Conservation (phyloP, 768 basidiomycete genomes). For the Lactarius sanguifluus region DNA sequence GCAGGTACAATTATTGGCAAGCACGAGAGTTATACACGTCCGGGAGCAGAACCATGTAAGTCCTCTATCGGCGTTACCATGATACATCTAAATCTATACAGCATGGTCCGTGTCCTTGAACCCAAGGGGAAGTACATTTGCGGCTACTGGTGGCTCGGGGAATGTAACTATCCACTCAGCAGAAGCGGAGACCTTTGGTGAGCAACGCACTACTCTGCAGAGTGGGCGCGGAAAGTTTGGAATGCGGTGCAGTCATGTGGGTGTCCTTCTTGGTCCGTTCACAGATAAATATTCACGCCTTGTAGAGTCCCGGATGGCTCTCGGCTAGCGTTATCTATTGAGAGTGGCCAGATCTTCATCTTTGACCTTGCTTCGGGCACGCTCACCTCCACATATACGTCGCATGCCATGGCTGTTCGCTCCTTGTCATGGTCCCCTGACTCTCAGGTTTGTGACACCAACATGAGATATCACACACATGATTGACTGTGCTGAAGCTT, state of each 20-base stretch:
- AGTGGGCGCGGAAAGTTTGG: conserved; percentile 78
- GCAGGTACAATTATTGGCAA: conserved; percentile 59
- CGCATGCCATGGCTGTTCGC: conserved; percentile 89
- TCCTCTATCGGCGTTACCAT: conserved; percentile 23
- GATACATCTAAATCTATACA: conserved; percentile 32
- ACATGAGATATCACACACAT: background rate
- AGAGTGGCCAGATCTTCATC: conserved; percentile 85
- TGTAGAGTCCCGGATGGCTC: conserved; percentile 88
- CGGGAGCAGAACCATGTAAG: conserved; percentile 69
- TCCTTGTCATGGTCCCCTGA: conserved; percentile 89
- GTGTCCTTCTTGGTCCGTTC: conserved; percentile 32
- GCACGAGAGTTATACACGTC: conserved; percentile 71
- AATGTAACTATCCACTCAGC: conserved; percentile 75
- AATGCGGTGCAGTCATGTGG: conserved; percentile 68
- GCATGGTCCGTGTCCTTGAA: conserved; percentile 87
- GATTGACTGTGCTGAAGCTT: conserved; percentile 47
- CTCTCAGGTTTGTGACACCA: conserved; percentile 60
- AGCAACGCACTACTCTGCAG: conserved; percentile 53
- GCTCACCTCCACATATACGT: conserved; percentile 70
- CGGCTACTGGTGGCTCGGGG: conserved; percentile 70
- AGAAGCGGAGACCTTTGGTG: conserved; percentile 62
- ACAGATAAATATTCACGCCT: conserved; percentile 8
- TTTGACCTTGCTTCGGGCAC: conserved; percentile 74
- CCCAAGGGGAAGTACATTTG: conserved; percentile 71
- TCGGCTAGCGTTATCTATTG: conserved; percentile 76